These are phyloP conservation scores for Monoraphidium neglectum DNA, from an alignment of 139 green algal species.

Conservation along the genomic window DNA sequence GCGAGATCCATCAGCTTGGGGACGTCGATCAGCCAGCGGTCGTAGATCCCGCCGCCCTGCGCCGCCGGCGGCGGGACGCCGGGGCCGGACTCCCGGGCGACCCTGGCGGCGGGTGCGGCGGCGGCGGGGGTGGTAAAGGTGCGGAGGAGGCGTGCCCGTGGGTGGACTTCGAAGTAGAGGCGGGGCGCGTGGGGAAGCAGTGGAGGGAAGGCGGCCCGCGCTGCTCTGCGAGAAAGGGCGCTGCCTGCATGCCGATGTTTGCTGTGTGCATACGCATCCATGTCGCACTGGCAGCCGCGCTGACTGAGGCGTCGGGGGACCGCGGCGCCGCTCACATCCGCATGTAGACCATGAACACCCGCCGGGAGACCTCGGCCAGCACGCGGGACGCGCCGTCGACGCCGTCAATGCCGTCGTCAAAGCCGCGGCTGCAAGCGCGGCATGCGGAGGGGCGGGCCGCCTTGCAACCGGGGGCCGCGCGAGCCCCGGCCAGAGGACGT, in stretches of 20 bases:
- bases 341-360: constrained; percentile 65
- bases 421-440: constrained; percentile 36
- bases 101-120: too few species aligned
- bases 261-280: too few species aligned
- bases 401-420: constrained; percentile 28
- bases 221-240: too few species aligned
- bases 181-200: too few species aligned
- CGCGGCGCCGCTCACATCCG: constrained; percentile 75
- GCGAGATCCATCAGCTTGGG: constrained; percentile 78
- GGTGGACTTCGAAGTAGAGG: background rate
- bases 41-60: constrained; percentile 47
- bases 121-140: background rate
- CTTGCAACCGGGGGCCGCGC: too few species aligned
- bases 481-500: too few species aligned
- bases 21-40: constrained; percentile 63
- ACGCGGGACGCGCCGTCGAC: constrained; percentile 35
- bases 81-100: constrained; percentile 1
- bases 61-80: constrained; percentile 12
- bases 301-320: too few species aligned
- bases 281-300: too few species aligned
- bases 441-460: too few species aligned
- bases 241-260: too few species aligned
- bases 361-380: constrained; percentile 47
- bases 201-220: too few species aligned
- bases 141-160: background rate